Conservation (phyloP, 108 stramenopile species). For the Skeletonema grethae region DNA sequence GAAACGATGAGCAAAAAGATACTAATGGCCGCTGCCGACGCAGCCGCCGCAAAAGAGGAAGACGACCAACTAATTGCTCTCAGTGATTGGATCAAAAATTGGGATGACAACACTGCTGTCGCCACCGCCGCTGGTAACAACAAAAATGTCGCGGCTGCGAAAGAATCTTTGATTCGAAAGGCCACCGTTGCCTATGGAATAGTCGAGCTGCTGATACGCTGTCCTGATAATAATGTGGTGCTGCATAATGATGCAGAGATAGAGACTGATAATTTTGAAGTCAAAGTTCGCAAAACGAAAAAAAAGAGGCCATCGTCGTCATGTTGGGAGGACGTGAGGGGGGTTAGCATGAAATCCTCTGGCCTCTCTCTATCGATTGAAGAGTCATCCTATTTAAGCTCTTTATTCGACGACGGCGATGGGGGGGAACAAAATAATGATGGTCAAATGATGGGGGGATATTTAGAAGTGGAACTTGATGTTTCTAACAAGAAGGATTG, state of each 20-base stretch:
- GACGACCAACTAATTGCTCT: neutral
- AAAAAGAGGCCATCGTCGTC: neutral
- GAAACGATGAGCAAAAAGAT: too few species aligned
- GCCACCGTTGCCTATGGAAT: conserved; percentile 28
- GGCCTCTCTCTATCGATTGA: neutral
- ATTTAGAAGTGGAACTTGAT: neutral
- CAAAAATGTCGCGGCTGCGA: too few species aligned
- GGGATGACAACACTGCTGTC: too few species aligned
- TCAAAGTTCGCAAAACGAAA: neutral
- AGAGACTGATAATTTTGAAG: neutral
- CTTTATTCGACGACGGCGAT: neutral
- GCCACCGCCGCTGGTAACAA: too few species aligned
- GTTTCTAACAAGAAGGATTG: neutral
- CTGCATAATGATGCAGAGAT: too few species aligned
- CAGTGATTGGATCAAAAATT: neutral
- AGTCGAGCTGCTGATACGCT: conserved; percentile 14
- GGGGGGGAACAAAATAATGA: neutral
- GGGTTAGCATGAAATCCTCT: conserved; percentile 4
- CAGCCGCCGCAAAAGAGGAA: too few species aligned
- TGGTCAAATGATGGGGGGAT: too few species aligned
- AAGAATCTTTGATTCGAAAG: conserved; percentile 14
- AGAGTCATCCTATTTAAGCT: conserved; percentile 7
- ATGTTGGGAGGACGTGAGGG: neutral
- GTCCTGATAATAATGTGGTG: too few species aligned
- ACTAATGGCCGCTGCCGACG: too few species aligned